These are phyloP conservation scores for Lactarius psammicola DNA, from an alignment of 768 basidiomycete genomes.

Conservation along the genomic window DNA sequence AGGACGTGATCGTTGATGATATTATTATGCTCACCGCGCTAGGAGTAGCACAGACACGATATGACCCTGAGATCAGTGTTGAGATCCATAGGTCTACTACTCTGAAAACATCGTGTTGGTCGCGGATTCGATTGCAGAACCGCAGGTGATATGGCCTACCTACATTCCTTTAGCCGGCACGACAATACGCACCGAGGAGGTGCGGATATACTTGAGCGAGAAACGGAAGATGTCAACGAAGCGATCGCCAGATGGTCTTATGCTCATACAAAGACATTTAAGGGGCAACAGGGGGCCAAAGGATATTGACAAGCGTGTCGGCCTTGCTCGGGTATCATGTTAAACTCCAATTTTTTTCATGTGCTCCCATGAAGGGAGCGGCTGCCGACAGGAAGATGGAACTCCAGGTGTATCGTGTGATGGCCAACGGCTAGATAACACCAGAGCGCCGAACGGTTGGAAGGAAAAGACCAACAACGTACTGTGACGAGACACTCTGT, in stretches of 20 bases:
- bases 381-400: too few species aligned
- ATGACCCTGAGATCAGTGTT: constrained; percentile 23
- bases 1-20: background rate
- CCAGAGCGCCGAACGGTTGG: too few species aligned
- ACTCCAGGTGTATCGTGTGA: too few species aligned
- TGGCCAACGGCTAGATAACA: too few species aligned
- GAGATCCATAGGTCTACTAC: constrained; percentile 60
- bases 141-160: background rate
- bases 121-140: background rate
- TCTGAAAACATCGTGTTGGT: constrained; percentile 48
- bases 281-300: too few species aligned
- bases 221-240: background rate
- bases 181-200: background rate
- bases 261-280: too few species aligned
- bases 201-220: background rate
- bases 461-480: too few species aligned
- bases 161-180: background rate
- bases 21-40: background rate
- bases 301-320: too few species aligned
- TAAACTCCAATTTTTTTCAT: too few species aligned
- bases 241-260: background rate
- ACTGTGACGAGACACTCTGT: too few species aligned
- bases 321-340: too few species aligned
- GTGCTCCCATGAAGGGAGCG: too few species aligned
- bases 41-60: background rate